Percentiles rank a stretch among this genome's conserved stretches.
Conservation (phyloP, 2,329 filamentous ascomycete genomes). For the Dothistroma pini region DNA sequence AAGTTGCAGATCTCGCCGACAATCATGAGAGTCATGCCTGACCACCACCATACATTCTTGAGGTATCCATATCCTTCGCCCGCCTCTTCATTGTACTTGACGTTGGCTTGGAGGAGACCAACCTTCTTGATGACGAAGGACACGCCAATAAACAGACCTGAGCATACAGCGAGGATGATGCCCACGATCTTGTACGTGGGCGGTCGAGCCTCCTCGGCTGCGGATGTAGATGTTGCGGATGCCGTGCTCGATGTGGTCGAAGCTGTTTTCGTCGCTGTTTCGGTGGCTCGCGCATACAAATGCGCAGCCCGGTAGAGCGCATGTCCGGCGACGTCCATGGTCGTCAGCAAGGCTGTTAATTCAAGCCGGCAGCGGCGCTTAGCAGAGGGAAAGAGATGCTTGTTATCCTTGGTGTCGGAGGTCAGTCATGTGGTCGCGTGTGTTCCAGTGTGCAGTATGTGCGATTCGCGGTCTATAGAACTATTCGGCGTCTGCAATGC, state of each 20-base stretch:
- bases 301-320: slow-evolving; percentile 40
- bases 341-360: not conserved
- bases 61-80: slow-evolving; percentile 97
- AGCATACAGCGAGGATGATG: slow-evolving; percentile 78
- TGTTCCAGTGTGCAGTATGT: not conserved
- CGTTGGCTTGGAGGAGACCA: slow-evolving; percentile 84
- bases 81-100: slow-evolving; percentile 92
- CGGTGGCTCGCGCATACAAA: slow-evolving; percentile 46
- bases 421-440: slow-evolving; percentile 1
- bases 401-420: slow-evolving; percentile 2
- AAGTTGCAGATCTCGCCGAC: slow-evolving; percentile 96
- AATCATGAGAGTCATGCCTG: slow-evolving; percentile 95
- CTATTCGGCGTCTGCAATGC: not conserved
- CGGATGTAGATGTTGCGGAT: slow-evolving; percentile 23
- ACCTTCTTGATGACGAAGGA: slow-evolving; percentile 97
- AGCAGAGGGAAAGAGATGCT: slow-evolving; percentile 3
- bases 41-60: slow-evolving; percentile 94
- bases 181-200: slow-evolving; percentile 78
- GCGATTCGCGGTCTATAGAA: not conserved
- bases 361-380: slow-evolving; percentile 4
- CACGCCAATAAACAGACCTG: slow-evolving; percentile 86
- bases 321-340: slow-evolving; percentile 44
- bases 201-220: slow-evolving; percentile 41
- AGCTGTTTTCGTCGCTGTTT: slow-evolving; percentile 20
- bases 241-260: slow-evolving; percentile 20